phyloP scores from a whole-genome alignment of 2,329 filamentous ascomycete species.

The Diaporthe citri region DNA sequence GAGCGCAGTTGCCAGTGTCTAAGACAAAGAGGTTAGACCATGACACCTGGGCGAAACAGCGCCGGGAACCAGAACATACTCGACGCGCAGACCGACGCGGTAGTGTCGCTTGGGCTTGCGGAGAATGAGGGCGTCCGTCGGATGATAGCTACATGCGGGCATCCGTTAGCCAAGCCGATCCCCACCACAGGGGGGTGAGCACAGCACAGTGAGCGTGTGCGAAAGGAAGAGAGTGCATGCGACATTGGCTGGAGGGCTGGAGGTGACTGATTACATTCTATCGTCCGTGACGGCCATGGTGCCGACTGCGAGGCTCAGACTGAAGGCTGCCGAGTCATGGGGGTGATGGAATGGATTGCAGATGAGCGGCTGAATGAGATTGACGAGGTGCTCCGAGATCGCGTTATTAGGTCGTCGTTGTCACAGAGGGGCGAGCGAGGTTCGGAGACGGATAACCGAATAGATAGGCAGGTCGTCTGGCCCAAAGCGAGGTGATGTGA shows the following conservation, averaged over 20 bases:
- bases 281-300: constrained; percentile 69
- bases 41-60: constrained; percentile 54
- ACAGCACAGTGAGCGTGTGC: not conserved
- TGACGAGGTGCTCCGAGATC: not conserved
- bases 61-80: constrained; percentile 72
- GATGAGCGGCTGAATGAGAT: constrained; percentile 1
- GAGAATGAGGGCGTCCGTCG: constrained; percentile 75
- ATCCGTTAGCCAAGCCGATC: constrained; percentile 38
- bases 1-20: constrained; percentile 93
- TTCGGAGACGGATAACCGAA: not conserved
- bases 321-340: constrained; percentile 47
- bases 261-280: constrained; percentile 58
- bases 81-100: constrained; percentile 53
- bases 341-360: constrained; percentile 33
- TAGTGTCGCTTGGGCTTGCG: constrained; percentile 74
- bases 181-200: constrained; percentile 4
- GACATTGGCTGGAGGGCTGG: not conserved
- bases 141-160: constrained; percentile 65
- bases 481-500: constrained; percentile 1
- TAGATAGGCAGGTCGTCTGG: not conserved
- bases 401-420: constrained; percentile 2
- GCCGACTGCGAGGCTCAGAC: constrained; percentile 46
- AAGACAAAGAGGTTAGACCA: constrained; percentile 25
- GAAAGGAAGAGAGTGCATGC: not conserved
- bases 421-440: not conserved